A percentile compares a stretch with the other conserved stretches of the same genome.
phyloP scores from a whole-genome alignment of 768 basidiomycete genomes.

The Agaricus subrufescens region DNA sequence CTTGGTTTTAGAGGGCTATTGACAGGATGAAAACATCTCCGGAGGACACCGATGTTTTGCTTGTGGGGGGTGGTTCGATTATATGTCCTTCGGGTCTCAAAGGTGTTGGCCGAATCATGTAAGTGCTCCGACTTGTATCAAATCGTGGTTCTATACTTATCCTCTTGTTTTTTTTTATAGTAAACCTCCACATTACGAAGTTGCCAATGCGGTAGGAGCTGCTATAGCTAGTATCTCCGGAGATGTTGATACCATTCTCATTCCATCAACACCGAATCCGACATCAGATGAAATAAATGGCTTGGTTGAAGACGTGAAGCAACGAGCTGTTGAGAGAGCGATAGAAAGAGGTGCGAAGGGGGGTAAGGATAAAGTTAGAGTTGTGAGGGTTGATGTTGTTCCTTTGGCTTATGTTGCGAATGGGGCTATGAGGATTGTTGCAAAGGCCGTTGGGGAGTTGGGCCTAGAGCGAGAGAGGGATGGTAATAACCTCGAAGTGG shows the following conservation, averaged over 20 bases:
- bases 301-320: conserved; percentile 27
- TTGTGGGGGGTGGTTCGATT: conserved; percentile 66
- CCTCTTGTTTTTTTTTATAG: conserved; percentile 12
- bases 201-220: conserved; percentile 62
- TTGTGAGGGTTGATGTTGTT: conserved; percentile 53
- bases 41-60: conserved; percentile 49
- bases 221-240: conserved; percentile 41
- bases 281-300: conserved; percentile 16
- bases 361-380: conserved; percentile 28
- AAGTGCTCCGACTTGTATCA: background rate
- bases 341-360: conserved; percentile 40
- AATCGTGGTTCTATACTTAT: background rate
- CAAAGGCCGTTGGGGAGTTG: conserved; percentile 57
- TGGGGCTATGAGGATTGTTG: conserved; percentile 48
- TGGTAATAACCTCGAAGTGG: conserved; percentile 9
- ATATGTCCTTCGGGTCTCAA: conserved; percentile 45
- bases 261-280: conserved; percentile 27
- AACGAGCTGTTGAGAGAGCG: conserved; percentile 37
- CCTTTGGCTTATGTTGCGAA: conserved; percentile 47
- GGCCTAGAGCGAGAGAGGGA: conserved; percentile 9
- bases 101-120: conserved; percentile 42
- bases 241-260: conserved; percentile 40
- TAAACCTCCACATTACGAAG: conserved; percentile 31
- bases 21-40: conserved; percentile 65
- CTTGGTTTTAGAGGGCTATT: conserved; percentile 37